These are phyloP conservation scores for Moesziomyces sp. DNA, from an alignment of 1,284 basidiomycete genomes.

Conservation along the genomic window DNA sequence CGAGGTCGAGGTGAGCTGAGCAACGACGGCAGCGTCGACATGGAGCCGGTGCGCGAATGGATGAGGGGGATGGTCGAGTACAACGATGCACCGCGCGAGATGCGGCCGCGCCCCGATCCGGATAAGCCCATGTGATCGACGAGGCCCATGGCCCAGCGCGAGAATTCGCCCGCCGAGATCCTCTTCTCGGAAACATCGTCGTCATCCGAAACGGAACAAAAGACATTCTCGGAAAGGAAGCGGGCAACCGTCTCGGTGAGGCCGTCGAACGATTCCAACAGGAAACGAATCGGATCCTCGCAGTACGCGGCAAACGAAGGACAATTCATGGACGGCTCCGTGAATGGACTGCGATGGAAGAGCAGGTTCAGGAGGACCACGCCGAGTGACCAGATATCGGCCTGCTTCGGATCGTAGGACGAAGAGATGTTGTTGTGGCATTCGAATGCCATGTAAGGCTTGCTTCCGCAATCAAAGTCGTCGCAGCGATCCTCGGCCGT, in stretches of 20 bases:
- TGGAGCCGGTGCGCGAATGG: constrained; percentile 48
- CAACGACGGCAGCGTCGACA: constrained; percentile 43
- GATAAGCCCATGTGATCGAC: constrained; percentile 71
- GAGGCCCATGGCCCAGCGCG: constrained; percentile 83
- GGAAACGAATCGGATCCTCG: constrained; percentile 82
- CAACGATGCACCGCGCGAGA: constrained; percentile 48
- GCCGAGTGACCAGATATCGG: constrained; percentile 98
- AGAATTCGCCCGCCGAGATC: constrained; percentile 84
- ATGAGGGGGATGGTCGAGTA: constrained; percentile 46
- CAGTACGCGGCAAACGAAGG: constrained; percentile 85
- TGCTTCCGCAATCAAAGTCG: constrained; percentile 98
- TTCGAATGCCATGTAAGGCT: constrained; percentile 99
- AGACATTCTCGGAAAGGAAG: constrained; percentile 85
- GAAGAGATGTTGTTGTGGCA: constrained; percentile 96
- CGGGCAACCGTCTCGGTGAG: constrained; percentile 87
- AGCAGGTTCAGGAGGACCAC: constrained; percentile 99
- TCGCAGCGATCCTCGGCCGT: constrained; percentile 87
- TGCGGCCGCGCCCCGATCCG: constrained; percentile 21
- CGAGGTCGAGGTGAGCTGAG: constrained; percentile 42
- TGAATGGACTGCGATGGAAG: constrained; percentile 98
- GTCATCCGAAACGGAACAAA: constrained; percentile 79
- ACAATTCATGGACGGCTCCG: constrained; percentile 83
- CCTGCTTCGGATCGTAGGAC: constrained; percentile 89
- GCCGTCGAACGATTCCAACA: constrained; percentile 88
- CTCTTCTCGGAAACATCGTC: constrained; percentile 70